These are phyloP conservation scores for Phytophthora syringae DNA, from an alignment of 352 stramenopile genomes.

Conservation along the genomic window DNA sequence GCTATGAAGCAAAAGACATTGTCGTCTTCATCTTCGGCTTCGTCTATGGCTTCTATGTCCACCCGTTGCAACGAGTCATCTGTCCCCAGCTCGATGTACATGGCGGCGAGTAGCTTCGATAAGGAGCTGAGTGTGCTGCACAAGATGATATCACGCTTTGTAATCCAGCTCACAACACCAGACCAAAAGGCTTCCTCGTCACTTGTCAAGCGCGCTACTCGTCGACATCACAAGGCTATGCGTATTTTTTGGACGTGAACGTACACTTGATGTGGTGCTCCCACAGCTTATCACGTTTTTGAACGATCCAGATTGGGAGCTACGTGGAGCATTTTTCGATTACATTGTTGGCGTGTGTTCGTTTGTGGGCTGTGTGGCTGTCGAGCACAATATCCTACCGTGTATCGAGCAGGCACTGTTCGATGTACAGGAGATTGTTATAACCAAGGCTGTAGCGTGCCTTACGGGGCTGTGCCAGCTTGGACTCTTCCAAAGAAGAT, in stretches of 20 bases:
- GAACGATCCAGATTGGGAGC: constrained; percentile 95
- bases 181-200: constrained; percentile 92
- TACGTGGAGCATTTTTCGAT: constrained; percentile 92
- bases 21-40: constrained; percentile 47
- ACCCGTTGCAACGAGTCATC: constrained; percentile 41
- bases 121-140: constrained; percentile 92
- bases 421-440: constrained; percentile 96
- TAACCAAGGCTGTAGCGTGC: constrained; percentile 93
- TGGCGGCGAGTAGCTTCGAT: constrained; percentile 91
- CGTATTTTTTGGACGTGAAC: constrained; percentile 96
- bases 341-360: constrained; percentile 94
- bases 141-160: constrained; percentile 94
- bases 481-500: constrained; percentile 91
- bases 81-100: constrained; percentile 44
- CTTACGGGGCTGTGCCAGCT: constrained; percentile 92
- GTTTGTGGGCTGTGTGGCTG: constrained; percentile 93
- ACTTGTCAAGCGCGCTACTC: constrained; percentile 95
- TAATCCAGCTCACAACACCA: constrained; percentile 93
- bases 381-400: constrained; percentile 97
- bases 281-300: constrained; percentile 97
- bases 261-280: constrained; percentile 95
- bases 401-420: constrained; percentile 97
- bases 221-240: constrained; percentile 95
- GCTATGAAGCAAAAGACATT: constrained; percentile 83
- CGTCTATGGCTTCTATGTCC: constrained; percentile 47